Base-by-base conservation (phyloP, 306 rosid genomes). In the Cucurbita maxima region DNA sequence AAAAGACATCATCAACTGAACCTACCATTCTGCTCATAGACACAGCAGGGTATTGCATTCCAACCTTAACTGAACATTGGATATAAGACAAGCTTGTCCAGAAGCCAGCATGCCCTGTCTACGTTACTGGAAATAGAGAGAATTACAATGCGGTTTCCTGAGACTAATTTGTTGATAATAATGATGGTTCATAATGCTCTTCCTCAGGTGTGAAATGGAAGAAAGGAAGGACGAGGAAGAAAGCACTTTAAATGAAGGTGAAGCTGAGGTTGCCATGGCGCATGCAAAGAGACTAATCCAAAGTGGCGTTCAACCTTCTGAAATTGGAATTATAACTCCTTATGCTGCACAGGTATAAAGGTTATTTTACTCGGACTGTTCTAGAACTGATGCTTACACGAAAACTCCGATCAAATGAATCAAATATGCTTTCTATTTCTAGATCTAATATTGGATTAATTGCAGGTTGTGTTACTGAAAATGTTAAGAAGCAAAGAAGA, bases 221-320 rank as follows among this genome's bases (percentile, higher is more conserved):
- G 99, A 94, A 82, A 94, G 83, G 81, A 94, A 94, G 87, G 97
- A 94, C 79, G 97, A 94, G 88, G 99, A 89, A 79, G 99, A 94
- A 77, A 94, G 99, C 87, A 91, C 97, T 47, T 81, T 91, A 73
- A 94, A 94, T 79, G 97, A 94, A 83, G 96, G 99, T 74, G 99
- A 94, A 80, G 89, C 96, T 58, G 97, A 87, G 59, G 97, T 94
- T 78, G 96, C 97, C 18, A 81, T 91, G 47, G 89, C 84, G 76
- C 95, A 94, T 80, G 96, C 96, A 50, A 91, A 86, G 85, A 77
- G 95, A 81, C 86, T 94, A 57, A 82, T 89, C 76, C 87, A 79
- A 81, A 89, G 97, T 30, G 97, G 99, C 48, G 92, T 91, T 72
- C 92, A 76, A 72, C 90, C 96, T 83, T 91, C 96, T 78, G 96